A percentile compares a stretch with the other conserved stretches of the same genome.
These are phyloP conservation scores for Ceratocystis colombiana DNA, from an alignment of 2,329 filamentous ascomycete genomes.

Conservation along the genomic window DNA sequence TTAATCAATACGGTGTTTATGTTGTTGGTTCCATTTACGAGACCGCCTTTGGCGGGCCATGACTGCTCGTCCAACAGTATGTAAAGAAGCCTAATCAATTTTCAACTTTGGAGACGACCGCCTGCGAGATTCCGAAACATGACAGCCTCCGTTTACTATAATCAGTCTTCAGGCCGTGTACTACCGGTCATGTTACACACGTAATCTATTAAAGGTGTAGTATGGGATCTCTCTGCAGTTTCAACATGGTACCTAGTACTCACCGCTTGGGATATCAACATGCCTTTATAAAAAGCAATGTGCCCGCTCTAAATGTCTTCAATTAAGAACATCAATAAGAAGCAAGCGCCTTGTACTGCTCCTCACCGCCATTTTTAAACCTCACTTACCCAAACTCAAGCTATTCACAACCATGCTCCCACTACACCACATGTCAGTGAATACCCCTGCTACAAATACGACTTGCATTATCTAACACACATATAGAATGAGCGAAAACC, in stretches of 20 bases:
- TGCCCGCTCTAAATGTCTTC: background rate
- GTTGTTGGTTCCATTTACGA: background rate
- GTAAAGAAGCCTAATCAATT: background rate
- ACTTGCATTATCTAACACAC: background rate
- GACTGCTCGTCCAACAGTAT: background rate
- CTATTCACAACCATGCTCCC: background rate
- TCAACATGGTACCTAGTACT: background rate
- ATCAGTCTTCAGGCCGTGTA: background rate
- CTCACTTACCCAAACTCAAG: background rate
- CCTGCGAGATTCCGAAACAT: background rate
- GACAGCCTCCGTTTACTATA: background rate
- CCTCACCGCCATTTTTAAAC: background rate
- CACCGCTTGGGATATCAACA: background rate
- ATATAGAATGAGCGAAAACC: background rate
- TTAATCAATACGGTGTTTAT: background rate
- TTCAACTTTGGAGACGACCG: background rate
- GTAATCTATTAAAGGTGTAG: background rate
- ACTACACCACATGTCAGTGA: background rate
- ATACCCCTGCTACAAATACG: background rate
- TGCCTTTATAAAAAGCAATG: background rate
- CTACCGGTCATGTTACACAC: background rate
- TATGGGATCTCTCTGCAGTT: background rate
- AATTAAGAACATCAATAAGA: background rate
- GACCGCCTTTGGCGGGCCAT: background rate
- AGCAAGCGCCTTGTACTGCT: background rate